phyloP scores from a whole-genome alignment of 192 early-diverging fungal genomes.

The Geranomyces variabilis region DNA sequence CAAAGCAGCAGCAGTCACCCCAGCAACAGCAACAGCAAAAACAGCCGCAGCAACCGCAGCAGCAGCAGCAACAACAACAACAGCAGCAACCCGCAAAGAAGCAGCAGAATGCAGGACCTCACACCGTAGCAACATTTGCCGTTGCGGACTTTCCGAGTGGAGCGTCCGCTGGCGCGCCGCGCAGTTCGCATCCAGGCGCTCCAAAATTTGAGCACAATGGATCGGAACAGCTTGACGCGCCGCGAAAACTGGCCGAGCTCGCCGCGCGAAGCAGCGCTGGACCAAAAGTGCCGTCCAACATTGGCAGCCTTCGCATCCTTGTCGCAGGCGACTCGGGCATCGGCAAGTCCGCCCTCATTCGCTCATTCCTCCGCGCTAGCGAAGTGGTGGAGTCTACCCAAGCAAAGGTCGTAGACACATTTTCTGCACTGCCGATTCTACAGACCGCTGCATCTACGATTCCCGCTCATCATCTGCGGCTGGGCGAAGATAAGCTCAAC shows the following conservation, averaged over 20 bases:
- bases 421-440: conserved; percentile 4
- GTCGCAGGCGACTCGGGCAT: conserved; percentile 51
- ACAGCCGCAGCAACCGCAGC: too few relatives aligned
- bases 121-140: conserved; percentile 16
- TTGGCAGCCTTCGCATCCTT: conserved; percentile 43
- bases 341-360: conserved; percentile 41
- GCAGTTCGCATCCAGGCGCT: neutral
- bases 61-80: conserved; percentile 4
- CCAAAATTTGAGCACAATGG: neutral
- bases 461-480: conserved; percentile 14
- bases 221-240: neutral
- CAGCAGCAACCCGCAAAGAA: neutral
- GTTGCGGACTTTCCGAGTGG: conserved; percentile 27
- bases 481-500: conserved; percentile 41
- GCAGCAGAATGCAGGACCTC: neutral
- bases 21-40: neutral
- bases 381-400: conserved; percentile 18
- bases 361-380: neutral
- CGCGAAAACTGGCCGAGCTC: neutral
- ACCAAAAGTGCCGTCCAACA: conserved; percentile 25
- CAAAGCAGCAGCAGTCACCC: conserved; percentile 9
- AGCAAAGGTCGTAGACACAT: conserved; percentile 14
- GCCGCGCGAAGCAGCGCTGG: neutral
- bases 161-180: conserved; percentile 15
- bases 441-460: conserved; percentile 41